Percentiles rank a stretch among this genome's conserved stretches.
Conservation (phyloP, 768 basidiomycete species). For the Baorangia bicolor region DNA sequence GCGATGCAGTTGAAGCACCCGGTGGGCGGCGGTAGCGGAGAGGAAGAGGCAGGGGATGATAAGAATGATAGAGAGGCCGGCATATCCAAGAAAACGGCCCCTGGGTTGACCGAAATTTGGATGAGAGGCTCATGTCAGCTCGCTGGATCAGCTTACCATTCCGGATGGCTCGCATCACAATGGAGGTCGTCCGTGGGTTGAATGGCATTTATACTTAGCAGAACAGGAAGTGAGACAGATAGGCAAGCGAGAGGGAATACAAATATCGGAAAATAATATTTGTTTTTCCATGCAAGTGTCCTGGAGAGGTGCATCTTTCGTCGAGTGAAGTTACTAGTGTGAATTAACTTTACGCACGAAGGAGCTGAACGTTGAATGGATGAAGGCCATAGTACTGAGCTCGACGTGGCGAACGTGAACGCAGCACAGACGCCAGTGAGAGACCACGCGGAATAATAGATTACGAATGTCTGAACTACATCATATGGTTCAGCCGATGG, state of each 20-base stretch:
- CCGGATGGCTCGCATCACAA: conserved; percentile 58
- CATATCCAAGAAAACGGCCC: conserved; percentile 64
- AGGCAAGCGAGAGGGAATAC: conserved; percentile 49
- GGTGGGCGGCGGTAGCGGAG: conserved; percentile 30
- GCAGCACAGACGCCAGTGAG: conserved; percentile 45
- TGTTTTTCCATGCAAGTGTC: conserved; percentile 47
- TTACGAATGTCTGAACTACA: conserved; percentile 28
- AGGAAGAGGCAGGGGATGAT: conserved; percentile 52
- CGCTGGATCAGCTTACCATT: conserved; percentile 45
- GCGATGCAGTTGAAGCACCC: conserved; percentile 23
- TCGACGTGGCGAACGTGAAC: conserved; percentile 48
- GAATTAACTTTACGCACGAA: conserved; percentile 15
- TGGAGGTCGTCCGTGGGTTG: conserved; percentile 50
- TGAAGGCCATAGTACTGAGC: conserved; percentile 40
- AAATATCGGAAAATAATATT: conserved; percentile 45
- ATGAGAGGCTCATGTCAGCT: neutral
- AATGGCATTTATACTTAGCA: conserved; percentile 45
- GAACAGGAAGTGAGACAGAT: conserved; percentile 41
- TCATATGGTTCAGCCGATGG: conserved; percentile 13
- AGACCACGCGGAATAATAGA: conserved; percentile 43
- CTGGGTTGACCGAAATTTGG: conserved; percentile 32
- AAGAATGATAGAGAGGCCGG: conserved; percentile 52
- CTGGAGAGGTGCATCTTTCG: conserved; percentile 28
- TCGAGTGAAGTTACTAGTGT: neutral
- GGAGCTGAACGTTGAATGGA: conserved; percentile 26